Base-by-base conservation (phyloP, 2,329 filamentous ascomycete genomes). In the Monosporascus cannonballus region DNA sequence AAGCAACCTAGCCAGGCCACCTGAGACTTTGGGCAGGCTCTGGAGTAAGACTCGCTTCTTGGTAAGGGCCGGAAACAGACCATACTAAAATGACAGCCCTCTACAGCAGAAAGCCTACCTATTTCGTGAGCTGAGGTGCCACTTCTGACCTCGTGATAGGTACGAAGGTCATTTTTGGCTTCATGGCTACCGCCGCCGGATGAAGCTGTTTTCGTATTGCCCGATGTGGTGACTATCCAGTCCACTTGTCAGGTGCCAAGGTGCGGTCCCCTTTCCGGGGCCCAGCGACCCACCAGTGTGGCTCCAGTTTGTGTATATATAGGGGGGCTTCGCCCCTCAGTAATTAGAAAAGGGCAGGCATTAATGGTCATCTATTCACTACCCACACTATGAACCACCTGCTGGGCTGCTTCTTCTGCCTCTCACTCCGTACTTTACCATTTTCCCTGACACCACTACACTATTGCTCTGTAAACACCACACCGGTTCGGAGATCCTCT, bases 161-260 rank as follows among this genome's bases (percentile, higher is more conserved):
- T 6, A 38, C 38, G 24, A 25, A 36, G n/a, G 48, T 15, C 22
- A 9, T 15, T n/a, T 45, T 30, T 14, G 24, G 22, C 17, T 20
- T 39, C 34, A 41, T 18, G 34, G 47, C 11, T 34, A 14, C 22
- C 36, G 36, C 38, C 18, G 17, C 30, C 30, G 25, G 36, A 36
- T 24, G 34, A 20, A 49, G 17, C 46, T 44, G 30, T 47, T 39
- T n/a, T 46, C 27, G 18, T 20, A 38, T 34, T 15, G 15, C 18
- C 45, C 18, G 20, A 47, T 36, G 53, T 56, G 57, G 51, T 64
- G 25, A 63, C 51, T 3, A 64, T 57, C 3, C 64, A 44, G 8
- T 63, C 3, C 5, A n/a, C n/a, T n/a, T n/a, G n/a, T n/a, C n/a
- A n/a, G n/a, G n/a, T n/a, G n/a, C n/a, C n/a, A n/a, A n/a, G n/a